Conservation (phyloP, 805 yeast species). For the Lachancea cidri region DNA sequence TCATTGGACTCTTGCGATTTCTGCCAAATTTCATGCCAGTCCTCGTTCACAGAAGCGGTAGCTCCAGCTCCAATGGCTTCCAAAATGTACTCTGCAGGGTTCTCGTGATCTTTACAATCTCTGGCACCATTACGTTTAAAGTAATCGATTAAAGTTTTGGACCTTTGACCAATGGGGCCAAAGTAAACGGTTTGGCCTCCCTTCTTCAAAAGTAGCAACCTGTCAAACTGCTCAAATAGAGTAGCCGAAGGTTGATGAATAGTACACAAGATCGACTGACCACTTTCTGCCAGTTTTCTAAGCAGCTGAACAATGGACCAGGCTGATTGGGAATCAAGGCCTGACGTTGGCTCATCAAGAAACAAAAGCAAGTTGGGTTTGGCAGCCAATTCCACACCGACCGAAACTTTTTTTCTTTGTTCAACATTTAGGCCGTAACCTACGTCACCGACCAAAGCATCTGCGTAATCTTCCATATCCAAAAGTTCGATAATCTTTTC, state of each 20-base stretch:
- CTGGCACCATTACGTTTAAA: slow-evolving; percentile 64
- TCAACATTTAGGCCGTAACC: slow-evolving; percentile 42
- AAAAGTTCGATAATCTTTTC: slow-evolving; percentile 46
- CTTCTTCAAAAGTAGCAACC: slow-evolving; percentile 42
- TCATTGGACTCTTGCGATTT: slow-evolving; percentile 57
- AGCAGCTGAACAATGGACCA: slow-evolving; percentile 46
- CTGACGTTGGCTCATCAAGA: slow-evolving; percentile 51
- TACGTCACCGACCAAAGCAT: slow-evolving; percentile 45
- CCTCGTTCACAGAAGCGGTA: slow-evolving; percentile 67
- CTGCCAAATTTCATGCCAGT: slow-evolving; percentile 74
- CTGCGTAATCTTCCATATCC: slow-evolving; percentile 49
- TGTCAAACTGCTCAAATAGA: slow-evolving; percentile 43
- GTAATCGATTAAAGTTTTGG: slow-evolving; percentile 52
- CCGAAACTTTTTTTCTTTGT: slow-evolving; percentile 39
- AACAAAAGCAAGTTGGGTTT: slow-evolving; percentile 43
- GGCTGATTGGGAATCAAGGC: slow-evolving; percentile 48
- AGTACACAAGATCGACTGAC: slow-evolving; percentile 52
- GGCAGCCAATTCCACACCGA: slow-evolving; percentile 45
- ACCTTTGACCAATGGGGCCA: slow-evolving; percentile 67
- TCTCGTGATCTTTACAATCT: slow-evolving; percentile 61
- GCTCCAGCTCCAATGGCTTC: slow-evolving; percentile 82
- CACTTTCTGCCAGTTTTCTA: slow-evolving; percentile 40
- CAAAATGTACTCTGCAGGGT: slow-evolving; percentile 92
- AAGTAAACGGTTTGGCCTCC: slow-evolving; percentile 70
- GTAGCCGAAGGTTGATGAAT: slow-evolving; percentile 54